Evolutionary conservation across 306 rosid genomes (phyloP).

Genomic region (Bauhinia variegata): DNA sequence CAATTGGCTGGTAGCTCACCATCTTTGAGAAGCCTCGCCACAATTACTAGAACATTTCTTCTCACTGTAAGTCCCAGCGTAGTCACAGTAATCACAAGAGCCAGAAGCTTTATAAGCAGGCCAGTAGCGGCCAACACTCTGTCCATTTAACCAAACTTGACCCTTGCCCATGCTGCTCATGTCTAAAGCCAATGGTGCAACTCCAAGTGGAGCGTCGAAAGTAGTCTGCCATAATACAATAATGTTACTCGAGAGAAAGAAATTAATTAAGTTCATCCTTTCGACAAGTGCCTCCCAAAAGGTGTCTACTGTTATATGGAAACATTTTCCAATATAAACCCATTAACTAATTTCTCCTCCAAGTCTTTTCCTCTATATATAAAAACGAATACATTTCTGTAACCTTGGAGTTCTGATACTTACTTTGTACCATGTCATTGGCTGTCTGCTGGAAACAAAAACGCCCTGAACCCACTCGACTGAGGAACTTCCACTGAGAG

Average conservation of each 20-base stretch:
- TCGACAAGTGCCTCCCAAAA: conserved; percentile 5
- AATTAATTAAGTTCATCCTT: background rate
- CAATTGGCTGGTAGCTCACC: conserved; percentile 55
- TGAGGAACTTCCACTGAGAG: conserved; percentile 87
- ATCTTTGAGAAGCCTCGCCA: conserved; percentile 93
- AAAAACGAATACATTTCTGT: background rate
- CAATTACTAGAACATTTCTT: conserved; percentile 77
- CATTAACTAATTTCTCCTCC: background rate
- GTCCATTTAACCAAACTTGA: conserved; percentile 90
- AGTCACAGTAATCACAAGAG: conserved; percentile 67
- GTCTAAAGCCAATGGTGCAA: conserved; percentile 86
- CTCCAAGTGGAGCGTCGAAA: conserved; percentile 83
- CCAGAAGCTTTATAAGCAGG: conserved; percentile 95
- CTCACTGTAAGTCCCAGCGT: conserved; percentile 76
- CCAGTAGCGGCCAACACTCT: conserved; percentile 88
- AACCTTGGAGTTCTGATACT: conserved; percentile 42
- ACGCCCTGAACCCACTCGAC: conserved; percentile 90
- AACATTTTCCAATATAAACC: conserved; percentile 1
- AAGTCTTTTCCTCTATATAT: background rate
- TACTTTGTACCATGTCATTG: conserved; percentile 96
- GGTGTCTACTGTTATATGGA: background rate
- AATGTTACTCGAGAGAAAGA: conserved; percentile 22
- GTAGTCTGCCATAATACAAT: conserved; percentile 62
- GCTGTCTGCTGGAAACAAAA: conserved; percentile 68
- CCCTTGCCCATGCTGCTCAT: conserved; percentile 97